Conservation (phyloP, 2,329 filamentous ascomycete species). For the Endoconidiophora laricicola region DNA sequence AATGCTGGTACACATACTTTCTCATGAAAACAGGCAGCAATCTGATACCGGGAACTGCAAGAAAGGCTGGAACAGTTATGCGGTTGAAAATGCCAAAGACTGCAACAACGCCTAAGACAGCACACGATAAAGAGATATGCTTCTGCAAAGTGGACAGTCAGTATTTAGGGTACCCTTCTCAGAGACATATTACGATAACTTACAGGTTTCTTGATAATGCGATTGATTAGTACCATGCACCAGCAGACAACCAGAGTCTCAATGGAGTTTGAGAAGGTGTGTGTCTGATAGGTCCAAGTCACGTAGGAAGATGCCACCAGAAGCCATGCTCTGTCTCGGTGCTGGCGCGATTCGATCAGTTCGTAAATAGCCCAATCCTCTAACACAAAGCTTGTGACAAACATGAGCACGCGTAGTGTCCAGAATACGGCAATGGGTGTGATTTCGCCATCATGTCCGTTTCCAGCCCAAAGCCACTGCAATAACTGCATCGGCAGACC, state of each 20-base stretch:
- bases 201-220: constrained; percentile 68
- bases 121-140: constrained; percentile 58
- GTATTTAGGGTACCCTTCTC: not conserved
- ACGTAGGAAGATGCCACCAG: constrained; percentile 93
- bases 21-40: constrained; percentile 72
- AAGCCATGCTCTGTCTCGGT: constrained; percentile 57
- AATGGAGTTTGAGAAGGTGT: constrained; percentile 95
- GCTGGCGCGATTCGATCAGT: constrained; percentile 57
- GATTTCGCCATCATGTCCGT: constrained; percentile 44
- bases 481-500: constrained; percentile 84
- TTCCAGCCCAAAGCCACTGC: constrained; percentile 78
- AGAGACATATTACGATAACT: constrained; percentile 16
- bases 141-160: constrained; percentile 32
- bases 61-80: constrained; percentile 90
- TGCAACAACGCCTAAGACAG: constrained; percentile 61
- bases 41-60: constrained; percentile 67
- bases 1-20: constrained; percentile 28
- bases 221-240: constrained; percentile 80
- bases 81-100: constrained; percentile 89
- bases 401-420: constrained; percentile 78
- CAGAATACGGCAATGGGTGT: constrained; percentile 82
- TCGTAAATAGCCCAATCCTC: constrained; percentile 97
- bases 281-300: constrained; percentile 96
- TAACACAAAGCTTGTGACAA: constrained; percentile 83
- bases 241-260: constrained; percentile 87